These are phyloP conservation scores for Mariannaea elegans DNA, from an alignment of 2,329 filamentous ascomycete genomes.

Conservation along the genomic window DNA sequence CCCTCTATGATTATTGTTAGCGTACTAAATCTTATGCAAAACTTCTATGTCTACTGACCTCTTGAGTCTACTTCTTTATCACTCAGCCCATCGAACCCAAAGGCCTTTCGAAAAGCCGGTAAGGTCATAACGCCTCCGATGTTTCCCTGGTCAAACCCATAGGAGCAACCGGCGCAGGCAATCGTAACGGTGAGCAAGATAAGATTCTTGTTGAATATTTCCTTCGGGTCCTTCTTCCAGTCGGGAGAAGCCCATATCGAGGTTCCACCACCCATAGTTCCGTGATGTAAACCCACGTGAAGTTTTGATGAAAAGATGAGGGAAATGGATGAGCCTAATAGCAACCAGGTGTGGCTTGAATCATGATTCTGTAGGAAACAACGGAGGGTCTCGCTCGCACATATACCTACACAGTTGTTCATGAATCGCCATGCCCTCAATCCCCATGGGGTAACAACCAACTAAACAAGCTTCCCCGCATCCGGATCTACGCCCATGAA, in stretches of 20 bases:
- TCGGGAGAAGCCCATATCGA: constrained; percentile 21
- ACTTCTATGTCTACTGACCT: neutral
- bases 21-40: neutral
- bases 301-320: neutral
- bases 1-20: constrained; percentile 10
- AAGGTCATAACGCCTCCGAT: constrained; percentile 19
- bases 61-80: neutral
- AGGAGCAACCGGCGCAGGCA: constrained; percentile 8
- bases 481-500: neutral
- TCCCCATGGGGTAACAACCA: constrained; percentile 3
- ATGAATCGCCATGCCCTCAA: neutral
- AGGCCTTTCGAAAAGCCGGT: constrained; percentile 12
- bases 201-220: constrained; percentile 14
- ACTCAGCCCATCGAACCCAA: constrained; percentile 12
- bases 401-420: neutral
- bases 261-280: constrained; percentile 17
- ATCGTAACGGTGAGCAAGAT: constrained; percentile 7
- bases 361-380: too few relatives aligned
- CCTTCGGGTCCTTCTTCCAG: constrained; percentile 20
- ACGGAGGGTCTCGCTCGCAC: neutral
- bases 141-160: constrained; percentile 19
- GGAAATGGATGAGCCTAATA: too few relatives aligned
- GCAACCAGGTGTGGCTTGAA: too few relatives aligned
- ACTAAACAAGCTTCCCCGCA: constrained; percentile 11
- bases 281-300: neutral